Evolutionary conservation across 345 rosid genomes (phyloP).

Genomic region (Punica granatum): DNA sequence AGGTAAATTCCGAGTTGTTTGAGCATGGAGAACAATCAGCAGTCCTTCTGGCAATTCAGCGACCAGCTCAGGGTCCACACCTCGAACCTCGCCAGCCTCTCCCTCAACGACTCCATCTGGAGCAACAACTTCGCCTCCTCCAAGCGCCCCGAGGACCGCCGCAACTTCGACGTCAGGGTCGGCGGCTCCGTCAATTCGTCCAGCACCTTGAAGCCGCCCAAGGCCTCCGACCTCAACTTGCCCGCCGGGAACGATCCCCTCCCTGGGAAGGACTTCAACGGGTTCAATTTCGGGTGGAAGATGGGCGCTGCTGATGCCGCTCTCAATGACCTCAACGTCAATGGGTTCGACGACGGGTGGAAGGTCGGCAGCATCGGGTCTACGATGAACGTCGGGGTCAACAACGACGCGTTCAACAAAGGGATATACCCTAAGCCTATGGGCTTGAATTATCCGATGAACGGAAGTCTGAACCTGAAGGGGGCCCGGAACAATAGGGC

Average conservation of each 20-base stretch:
- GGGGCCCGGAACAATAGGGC: constrained; percentile 38
- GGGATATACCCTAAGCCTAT: constrained; percentile 28
- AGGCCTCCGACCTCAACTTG: constrained; percentile 1
- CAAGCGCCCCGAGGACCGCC: constrained; percentile 59
- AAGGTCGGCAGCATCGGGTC: constrained; percentile 31
- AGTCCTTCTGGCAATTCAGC: constrained; percentile 90
- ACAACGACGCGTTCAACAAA: constrained; percentile 82
- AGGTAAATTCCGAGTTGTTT: background rate
- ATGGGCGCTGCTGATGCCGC: background rate
- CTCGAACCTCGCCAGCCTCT: constrained; percentile 59
- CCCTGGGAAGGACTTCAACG: constrained; percentile 9
- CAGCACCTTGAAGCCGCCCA: background rate
- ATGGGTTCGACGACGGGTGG: constrained; percentile 42
- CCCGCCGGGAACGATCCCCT: background rate
- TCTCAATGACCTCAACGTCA: constrained; percentile 17
- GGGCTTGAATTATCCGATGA: constrained; percentile 7
- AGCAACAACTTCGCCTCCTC: constrained; percentile 37
- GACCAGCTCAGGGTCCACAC: constrained; percentile 79
- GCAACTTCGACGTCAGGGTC: constrained; percentile 63
- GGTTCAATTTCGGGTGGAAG: constrained; percentile 27
- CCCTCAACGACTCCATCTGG: constrained; percentile 92
- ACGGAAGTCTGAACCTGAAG: constrained; percentile 31
- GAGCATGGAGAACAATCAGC: constrained; percentile 79
- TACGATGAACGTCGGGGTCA: constrained; percentile 30
- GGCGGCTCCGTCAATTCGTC: constrained; percentile 24